Evolutionary conservation across 108 stramenopile genomes (phyloP).

Genomic region (Cyclotella baltica): DNA sequence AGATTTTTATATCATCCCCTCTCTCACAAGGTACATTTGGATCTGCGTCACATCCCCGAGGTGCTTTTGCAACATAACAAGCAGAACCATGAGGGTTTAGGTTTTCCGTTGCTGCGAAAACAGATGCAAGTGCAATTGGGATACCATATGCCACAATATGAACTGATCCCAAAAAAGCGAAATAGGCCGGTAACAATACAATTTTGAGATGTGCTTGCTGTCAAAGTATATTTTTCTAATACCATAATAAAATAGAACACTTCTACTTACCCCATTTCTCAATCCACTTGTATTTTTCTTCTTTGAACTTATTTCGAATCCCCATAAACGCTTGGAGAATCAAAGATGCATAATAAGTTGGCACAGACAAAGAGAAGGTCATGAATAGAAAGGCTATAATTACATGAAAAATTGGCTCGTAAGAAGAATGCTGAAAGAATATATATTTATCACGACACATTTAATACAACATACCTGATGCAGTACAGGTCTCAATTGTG

Average conservation of each 20-base stretch:
- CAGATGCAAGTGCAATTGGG: not conserved
- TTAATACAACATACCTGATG: not conserved
- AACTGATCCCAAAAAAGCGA: not conserved
- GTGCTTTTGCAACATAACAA: not conserved
- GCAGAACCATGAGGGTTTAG: not conserved
- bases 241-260: not conserved
- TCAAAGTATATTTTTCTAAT: not conserved
- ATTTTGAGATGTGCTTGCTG: not conserved
- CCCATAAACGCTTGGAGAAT: constrained; percentile 13
- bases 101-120: not conserved
- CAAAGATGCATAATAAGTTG: constrained; percentile 14
- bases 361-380: constrained; percentile 5
- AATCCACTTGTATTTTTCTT: constrained; percentile 7
- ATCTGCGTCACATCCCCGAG: not conserved
- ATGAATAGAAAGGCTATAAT: constrained; percentile 7
- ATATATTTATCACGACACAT: not conserved
- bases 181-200: not conserved
- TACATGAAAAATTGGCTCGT: no score
- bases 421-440: not conserved
- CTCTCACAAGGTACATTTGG: not conserved
- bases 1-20: not conserved
- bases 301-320: constrained; percentile 9
- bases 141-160: not conserved
- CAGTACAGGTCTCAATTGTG: constrained; percentile 10
- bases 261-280: constrained; percentile 22